Base-by-base conservation (phyloP, 192 early-diverging fungal species). In the Rhizophagus sp. region DNA sequence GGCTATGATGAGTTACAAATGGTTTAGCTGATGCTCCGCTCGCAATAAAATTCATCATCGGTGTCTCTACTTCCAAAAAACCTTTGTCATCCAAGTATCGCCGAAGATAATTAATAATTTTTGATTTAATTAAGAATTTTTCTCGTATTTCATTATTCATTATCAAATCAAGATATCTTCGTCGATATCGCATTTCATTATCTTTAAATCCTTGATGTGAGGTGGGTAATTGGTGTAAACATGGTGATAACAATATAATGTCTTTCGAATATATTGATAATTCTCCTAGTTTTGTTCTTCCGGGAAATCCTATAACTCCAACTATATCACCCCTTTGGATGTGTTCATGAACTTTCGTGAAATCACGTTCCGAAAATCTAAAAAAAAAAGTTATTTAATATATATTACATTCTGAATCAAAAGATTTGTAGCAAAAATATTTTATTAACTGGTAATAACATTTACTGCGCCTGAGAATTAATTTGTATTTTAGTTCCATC, bases 1-100 rank as follows among this genome's bases (percentile, higher is more conserved):
- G 96, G 84, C 98, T 98, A 93, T 98, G 98, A 85, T 98, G 97
- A 30, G 98, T 99, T 80, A 97, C 85, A 85, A 99, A 99, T n/a
- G 98, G 98, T 90, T 97, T 98, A 81, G 98, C 98, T 33, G 97
- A 97, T 62, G 98, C 97, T 76, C 98, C 97, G 82, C 94, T 93
- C 19, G 95, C 93, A 89, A 97, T 96, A 93, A 94, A 93, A 91
- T 97, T 97, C 97, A 99, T 98, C 96, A 98, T 98, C 44, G 98
- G 98, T 17, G 98, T 99, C 84, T 99, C 98, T 11, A 65, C 75
- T 88, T 99, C 98, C 65, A 99, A 88, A 89, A 99, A 99, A 47
- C 95, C 95, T 33, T 91, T 91, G 76, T 95, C 90, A 84, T 99
- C 97, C 73, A 99, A 88, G 90, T 96, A 99, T 47, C 89, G 89